These are phyloP conservation scores for Endoconidiophora laricicola DNA, from an alignment of 2,329 filamentous ascomycete species.

Conservation along the genomic window DNA sequence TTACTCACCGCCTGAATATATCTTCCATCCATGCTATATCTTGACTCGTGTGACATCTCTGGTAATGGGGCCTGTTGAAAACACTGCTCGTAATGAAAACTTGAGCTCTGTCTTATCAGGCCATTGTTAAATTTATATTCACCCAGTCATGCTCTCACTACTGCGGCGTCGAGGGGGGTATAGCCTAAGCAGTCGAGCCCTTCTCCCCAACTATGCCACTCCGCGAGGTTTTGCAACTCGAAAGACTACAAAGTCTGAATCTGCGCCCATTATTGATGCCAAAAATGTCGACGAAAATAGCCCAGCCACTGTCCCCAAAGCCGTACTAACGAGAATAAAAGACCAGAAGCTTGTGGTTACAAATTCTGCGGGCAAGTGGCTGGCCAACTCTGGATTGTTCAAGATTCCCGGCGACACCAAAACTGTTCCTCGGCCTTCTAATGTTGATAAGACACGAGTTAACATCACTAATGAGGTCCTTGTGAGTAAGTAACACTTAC, in stretches of 20 bases:
- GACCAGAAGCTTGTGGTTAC: too few relatives aligned
- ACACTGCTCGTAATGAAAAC: too few relatives aligned
- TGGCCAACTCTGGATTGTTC: slow-evolving; percentile 9
- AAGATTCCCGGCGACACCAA: slow-evolving; percentile 1
- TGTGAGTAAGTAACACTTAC: slow-evolving; percentile 24
- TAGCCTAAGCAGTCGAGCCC: neutral
- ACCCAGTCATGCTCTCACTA: neutral
- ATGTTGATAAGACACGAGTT: slow-evolving; percentile 22
- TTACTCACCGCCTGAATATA: neutral
- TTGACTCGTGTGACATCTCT: neutral
- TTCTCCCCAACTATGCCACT: neutral
- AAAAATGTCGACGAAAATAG: neutral
- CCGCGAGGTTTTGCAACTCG: neutral
- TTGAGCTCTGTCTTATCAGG: too few relatives aligned
- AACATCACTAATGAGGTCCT: slow-evolving; percentile 36
- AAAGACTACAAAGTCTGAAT: neutral
- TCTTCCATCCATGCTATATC: neutral
- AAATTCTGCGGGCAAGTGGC: neutral
- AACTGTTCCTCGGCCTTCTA: neutral
- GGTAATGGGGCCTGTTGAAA: neutral
- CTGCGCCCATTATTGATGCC: too few relatives aligned
- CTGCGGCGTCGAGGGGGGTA: slow-evolving; percentile 3
- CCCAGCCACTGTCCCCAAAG: neutral
- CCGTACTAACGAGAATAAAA: too few relatives aligned
- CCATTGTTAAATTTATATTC: neutral